These are phyloP conservation scores for Skeletonema marinoi DNA, from an alignment of 108 stramenopile species.

Conservation along the genomic window DNA sequence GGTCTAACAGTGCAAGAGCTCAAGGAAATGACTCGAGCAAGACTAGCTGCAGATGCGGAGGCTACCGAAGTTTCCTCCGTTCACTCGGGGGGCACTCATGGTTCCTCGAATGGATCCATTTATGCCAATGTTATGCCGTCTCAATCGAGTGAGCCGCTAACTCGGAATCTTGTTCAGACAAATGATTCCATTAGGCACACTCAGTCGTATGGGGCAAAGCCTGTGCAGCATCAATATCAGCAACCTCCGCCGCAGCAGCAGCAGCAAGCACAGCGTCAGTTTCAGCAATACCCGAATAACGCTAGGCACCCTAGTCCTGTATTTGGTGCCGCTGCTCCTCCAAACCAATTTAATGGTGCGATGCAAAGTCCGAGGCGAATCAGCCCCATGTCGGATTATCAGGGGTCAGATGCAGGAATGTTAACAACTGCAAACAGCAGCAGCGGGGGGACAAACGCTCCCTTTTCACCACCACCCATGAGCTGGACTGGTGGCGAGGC, in stretches of 20 bases:
- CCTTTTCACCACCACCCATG: conserved; percentile 26
- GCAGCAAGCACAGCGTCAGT: neutral
- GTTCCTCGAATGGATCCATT: conserved; percentile 15
- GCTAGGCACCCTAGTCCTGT: conserved; percentile 48
- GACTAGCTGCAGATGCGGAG: conserved; percentile 77
- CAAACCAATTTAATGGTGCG: conserved; percentile 18
- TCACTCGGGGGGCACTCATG: conserved; percentile 28
- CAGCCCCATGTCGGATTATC: conserved; percentile 52
- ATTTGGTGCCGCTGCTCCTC: conserved; percentile 26
- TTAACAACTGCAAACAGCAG: conserved; percentile 9
- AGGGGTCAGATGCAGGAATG: conserved; percentile 39
- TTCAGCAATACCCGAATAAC: conserved; percentile 12
- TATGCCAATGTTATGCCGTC: neutral
- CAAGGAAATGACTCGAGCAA: conserved; percentile 91
- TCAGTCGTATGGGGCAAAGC: neutral
- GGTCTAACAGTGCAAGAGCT: conserved; percentile 92
- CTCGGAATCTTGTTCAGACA: conserved; percentile 22
- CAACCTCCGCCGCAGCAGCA: neutral
- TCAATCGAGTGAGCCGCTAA: conserved; percentile 1
- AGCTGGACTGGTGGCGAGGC: neutral
- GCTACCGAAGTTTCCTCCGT: conserved; percentile 16
- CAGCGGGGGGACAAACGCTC: conserved; percentile 8
- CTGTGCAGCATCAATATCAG: conserved; percentile 2
- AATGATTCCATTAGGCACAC: conserved; percentile 14
- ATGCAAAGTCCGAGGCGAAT: neutral